Conservation (phyloP, 225 moss, liverwort and hornwort genomes). For the Lunularia cruciata region DNA sequence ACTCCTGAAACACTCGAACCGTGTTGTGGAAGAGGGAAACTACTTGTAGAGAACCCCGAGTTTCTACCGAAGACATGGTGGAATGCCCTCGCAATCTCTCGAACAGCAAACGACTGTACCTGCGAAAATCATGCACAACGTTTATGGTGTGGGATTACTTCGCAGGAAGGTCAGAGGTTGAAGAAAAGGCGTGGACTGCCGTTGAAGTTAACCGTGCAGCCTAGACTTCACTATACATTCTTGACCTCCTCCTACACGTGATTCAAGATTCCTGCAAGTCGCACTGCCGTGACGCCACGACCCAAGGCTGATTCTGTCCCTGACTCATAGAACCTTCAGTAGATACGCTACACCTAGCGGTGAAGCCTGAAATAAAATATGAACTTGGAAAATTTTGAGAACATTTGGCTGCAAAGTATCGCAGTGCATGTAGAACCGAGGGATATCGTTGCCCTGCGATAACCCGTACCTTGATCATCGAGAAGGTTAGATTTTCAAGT, state of each 20-base stretch:
- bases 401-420: no score
- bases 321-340: background rate
- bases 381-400: no score
- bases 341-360: no score
- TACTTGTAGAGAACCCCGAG: conserved; percentile 35
- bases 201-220: conserved; percentile 60
- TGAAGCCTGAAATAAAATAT: no score
- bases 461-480: no score
- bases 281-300: conserved; percentile 15
- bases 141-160: background rate
- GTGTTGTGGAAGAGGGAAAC: conserved; percentile 9
- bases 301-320: conserved; percentile 6
- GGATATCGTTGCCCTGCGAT: no score
- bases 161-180: conserved; percentile 50
- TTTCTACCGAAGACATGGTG: conserved; percentile 27
- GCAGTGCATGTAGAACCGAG: no score
- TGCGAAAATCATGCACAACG: background rate
- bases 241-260: background rate
- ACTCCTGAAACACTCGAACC: background rate
- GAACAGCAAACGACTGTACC: conserved; percentile 22
- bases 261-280: background rate
- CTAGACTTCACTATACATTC: conserved; percentile 86
- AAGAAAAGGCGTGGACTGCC: conserved; percentile 96
- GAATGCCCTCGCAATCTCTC: conserved; percentile 33
- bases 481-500: no score